Evolutionary conservation across 305 asterid genomes (phyloP), one percentile per base, ranked within the genome.

Genomic region (Solanum hybrid): DNA sequence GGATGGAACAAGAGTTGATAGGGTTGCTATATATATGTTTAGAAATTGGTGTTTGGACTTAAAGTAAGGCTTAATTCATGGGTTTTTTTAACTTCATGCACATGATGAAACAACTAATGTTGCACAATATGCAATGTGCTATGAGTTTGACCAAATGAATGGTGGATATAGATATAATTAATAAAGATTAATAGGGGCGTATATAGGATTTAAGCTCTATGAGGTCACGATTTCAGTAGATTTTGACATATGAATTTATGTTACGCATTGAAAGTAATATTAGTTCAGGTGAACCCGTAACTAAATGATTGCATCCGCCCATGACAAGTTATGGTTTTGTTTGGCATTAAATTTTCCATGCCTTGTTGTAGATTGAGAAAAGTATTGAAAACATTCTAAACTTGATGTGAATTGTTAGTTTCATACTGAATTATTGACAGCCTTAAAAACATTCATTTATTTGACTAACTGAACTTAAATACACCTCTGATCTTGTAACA

Each of bases 1-100:
- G n/a, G 34, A 56, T 31, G 45, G 88, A 85, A 86, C 92, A 87
- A 90, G 24, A 85, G 77, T 60, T 85, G 7, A 22, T 56, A 40
- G 76, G 76, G 88, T 85, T 56, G 14, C 13, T 85, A 60, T 85
- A 56, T 85, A 60, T 56, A 85, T 56, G 51, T 60, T 17, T 85
- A 69, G 14, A 85, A 22, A 11, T 60, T 60, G n/a, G 77, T 56
- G 14, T 85, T 56, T 42, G 32, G 51, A 85, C 88, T 22, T 60
- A 64, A 27, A 56, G 51, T 85, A 32, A 37, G 77, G 77, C 88
- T 85, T 85, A 60, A 85, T 22, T 85, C 77, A 85, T 85, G 88
- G 88, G 9, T 11, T 78, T 82, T 77, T 82, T 60, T 60, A 12
- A 34, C 88, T 56, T 85, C 77, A 32, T 31, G 40, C 77, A 85